phyloP scores from a whole-genome alignment of 495 filamentous ascomycete species.

The Penicillium robsamsonii region DNA sequence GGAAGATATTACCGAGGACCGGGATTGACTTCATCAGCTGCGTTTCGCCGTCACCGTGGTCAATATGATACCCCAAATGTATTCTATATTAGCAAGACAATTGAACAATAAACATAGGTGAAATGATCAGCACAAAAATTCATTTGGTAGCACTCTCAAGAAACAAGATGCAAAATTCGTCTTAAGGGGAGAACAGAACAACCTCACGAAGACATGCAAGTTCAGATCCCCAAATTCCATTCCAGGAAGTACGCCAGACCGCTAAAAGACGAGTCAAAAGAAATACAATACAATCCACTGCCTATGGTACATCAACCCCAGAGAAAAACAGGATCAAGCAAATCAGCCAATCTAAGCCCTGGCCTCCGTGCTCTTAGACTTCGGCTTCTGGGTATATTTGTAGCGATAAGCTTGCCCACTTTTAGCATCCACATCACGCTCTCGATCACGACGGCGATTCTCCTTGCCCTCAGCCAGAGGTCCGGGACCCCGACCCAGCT shows the following conservation, averaged over 20 bases:
- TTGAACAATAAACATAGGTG: neutral
- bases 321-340: neutral
- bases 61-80: neutral
- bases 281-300: conserved; percentile 2
- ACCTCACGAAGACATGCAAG: neutral
- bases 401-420: conserved; percentile 48
- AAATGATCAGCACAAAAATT: neutral
- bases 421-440: conserved; percentile 22
- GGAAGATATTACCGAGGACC: too few species aligned
- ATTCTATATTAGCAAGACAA: neutral
- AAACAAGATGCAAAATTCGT: neutral
- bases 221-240: conserved; percentile 3
- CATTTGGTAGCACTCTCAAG: neutral
- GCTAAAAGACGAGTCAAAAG: neutral
- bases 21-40: too few species aligned
- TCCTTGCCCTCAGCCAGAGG: conserved; percentile 27
- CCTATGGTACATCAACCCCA: conserved; percentile 1
- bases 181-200: neutral
- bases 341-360: conserved; percentile 13
- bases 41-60: neutral
- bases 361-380: conserved; percentile 20
- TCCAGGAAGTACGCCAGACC: neutral
- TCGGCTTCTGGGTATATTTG: conserved; percentile 34
- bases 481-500: conserved; percentile 32
- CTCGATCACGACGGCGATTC: conserved; percentile 19